Base-by-base conservation (phyloP, 805 yeast genomes). In the Jamesozyma rosinii region DNA sequence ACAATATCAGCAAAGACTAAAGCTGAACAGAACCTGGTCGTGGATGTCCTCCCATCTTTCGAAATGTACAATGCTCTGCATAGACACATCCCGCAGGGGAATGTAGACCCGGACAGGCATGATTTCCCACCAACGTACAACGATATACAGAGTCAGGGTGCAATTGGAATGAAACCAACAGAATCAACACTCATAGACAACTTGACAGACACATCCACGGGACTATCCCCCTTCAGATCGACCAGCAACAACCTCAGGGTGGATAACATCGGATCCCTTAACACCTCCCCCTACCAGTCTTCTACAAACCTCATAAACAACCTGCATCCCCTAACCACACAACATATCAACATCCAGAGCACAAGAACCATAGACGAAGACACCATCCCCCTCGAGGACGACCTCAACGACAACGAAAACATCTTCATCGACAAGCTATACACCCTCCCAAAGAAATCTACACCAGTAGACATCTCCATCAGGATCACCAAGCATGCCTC, bases 41-140 rank as follows among this genome's bases (percentile, higher is more conserved):
- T 56, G 1, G 57, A 53, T 36, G 51, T 56, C 5, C 35, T 56
- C 20, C 61, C 61, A 4, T 53, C 58, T 2, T 56, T 56, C 38
- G 55, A 56, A 43, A 52, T 56, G 50, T 56, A 54, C 37, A 49
- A 56, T 32, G 47, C 54, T n/a, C 37, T 56, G 22, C 59, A 54
- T 38, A 46, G 58, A 36, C 53, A 51, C 47, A 52, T 54, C 33
- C 56, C 61, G 20, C 47, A 47, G 20, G 55, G 57, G 18, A 46
- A 49, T 40, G 47, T 53, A 11, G 47, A 45, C 31, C 46, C 52
- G 10, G 52, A 54, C 43, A 20, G 15, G n/a, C 50, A 48, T 19
- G 51, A 53, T 40, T 44, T 48, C 37, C 54, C 55, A 11, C 51
- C 53, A 22, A 37, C 37, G 20, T 53, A 51, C 38, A 27, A 30